A percentile compares a stretch with the other conserved stretches of the same genome.
Evolutionary conservation across 2,329 filamentous ascomycete genomes (phyloP).

Genomic region (Samsoniella hepiali): DNA sequence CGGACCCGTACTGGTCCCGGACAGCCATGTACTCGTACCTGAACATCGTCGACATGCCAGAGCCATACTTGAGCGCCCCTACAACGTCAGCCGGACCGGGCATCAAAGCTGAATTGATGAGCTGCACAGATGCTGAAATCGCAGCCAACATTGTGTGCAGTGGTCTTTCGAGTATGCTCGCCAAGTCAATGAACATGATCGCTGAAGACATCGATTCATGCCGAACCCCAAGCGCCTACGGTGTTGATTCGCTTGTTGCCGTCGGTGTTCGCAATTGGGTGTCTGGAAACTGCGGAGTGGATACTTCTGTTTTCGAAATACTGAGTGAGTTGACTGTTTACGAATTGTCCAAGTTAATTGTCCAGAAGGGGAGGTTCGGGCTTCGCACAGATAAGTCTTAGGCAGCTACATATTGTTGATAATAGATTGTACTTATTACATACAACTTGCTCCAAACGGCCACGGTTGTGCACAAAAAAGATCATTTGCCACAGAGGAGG

Average conservation of each 20-base stretch:
- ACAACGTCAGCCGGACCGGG: conserved; percentile 23
- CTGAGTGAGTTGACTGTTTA: conserved; percentile 41
- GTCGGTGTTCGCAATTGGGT: conserved; percentile 54
- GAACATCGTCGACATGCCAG: conserved; percentile 45
- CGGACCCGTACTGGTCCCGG: conserved; percentile 53
- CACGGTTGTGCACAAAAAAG: neutral
- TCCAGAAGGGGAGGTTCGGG: conserved; percentile 32
- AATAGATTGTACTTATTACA: neutral
- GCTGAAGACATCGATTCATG: conserved; percentile 43
- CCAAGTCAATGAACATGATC: conserved; percentile 44
- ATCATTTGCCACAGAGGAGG: neutral
- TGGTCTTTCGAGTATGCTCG: conserved; percentile 40
- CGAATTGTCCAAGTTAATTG: conserved; percentile 37
- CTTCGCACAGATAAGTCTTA: neutral
- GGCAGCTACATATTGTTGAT: neutral
- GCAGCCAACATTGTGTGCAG: conserved; percentile 34
- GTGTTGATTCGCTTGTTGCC: conserved; percentile 51
- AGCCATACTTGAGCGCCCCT: conserved; percentile 27
- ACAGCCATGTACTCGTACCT: conserved; percentile 48
- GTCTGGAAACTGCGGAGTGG: conserved; percentile 40
- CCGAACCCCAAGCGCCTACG: conserved; percentile 43
- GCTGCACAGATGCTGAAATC: conserved; percentile 27
- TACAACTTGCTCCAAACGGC: neutral
- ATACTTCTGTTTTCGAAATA: conserved; percentile 48
- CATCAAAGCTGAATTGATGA: conserved; percentile 34